Percentiles rank a stretch among this genome's conserved stretches.
Evolutionary conservation across 2,329 filamentous ascomycete species (phyloP).

Genomic region (Thielaviopsis euricoi): DNA sequence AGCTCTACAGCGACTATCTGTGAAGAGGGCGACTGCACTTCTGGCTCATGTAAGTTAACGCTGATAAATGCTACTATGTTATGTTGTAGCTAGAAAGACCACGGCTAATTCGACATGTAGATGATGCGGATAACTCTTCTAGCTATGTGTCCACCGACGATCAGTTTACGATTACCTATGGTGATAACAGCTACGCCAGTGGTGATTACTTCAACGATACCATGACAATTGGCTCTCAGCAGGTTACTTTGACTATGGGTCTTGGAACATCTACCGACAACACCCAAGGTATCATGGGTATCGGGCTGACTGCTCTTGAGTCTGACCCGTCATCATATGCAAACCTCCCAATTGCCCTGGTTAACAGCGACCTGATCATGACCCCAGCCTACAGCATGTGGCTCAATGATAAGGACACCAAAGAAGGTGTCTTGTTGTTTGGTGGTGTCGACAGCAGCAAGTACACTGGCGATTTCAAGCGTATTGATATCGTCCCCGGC

Average conservation of each 20-base stretch:
- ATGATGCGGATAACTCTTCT: constrained; percentile 27
- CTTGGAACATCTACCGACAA: constrained; percentile 38
- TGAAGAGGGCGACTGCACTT: constrained; percentile 13
- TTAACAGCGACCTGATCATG: constrained; percentile 45
- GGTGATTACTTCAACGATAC: constrained; percentile 44
- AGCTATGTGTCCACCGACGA: constrained; percentile 28
- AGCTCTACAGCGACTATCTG: constrained; percentile 24
- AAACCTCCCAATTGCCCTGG: constrained; percentile 50
- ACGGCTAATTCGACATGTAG: constrained; percentile 19
- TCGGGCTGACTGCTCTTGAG: constrained; percentile 42
- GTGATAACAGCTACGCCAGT: constrained; percentile 38
- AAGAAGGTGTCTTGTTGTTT: constrained; percentile 57
- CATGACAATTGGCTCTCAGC: constrained; percentile 36
- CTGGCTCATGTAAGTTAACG: constrained; percentile 21
- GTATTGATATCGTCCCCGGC: constrained; percentile 37
- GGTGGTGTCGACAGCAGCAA: constrained; percentile 68
- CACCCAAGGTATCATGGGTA: constrained; percentile 39
- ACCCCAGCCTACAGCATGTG: constrained; percentile 56
- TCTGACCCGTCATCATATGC: constrained; percentile 26
- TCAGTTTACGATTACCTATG: constrained; percentile 42
- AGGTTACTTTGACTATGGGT: constrained; percentile 40
- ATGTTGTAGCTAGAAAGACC: constrained; percentile 19
- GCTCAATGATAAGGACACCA: constrained; percentile 42
- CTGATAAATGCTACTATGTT: not conserved
- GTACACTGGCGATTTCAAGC: constrained; percentile 46